phyloP scores from a whole-genome alignment of 495 filamentous ascomycete species.

The Trypethelium eluteriae region DNA sequence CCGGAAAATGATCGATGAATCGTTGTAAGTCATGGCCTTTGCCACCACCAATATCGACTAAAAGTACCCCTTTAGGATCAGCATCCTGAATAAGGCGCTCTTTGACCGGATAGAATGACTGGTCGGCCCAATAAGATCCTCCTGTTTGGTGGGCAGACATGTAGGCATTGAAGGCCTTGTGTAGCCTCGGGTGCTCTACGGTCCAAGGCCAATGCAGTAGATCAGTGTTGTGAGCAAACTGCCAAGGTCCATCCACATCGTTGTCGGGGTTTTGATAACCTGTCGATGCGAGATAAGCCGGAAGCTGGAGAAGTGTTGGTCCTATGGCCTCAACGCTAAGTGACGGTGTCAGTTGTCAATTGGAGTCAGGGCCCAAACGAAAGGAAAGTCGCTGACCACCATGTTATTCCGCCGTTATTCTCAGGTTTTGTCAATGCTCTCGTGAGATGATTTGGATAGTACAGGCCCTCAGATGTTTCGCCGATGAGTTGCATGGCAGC shows the following conservation, averaged over 20 bases:
- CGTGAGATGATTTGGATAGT: too few species aligned
- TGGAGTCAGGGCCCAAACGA: too few species aligned
- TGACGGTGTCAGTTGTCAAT: too few species aligned
- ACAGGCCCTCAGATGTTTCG: too few species aligned
- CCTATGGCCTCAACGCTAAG: not conserved
- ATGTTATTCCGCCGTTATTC: too few species aligned
- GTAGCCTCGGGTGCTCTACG: not conserved
- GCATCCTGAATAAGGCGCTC: not conserved
- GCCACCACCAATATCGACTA: conserved; percentile 51
- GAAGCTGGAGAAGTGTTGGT: not conserved
- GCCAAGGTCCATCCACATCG: not conserved
- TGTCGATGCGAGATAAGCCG: not conserved
- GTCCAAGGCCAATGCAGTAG: not conserved
- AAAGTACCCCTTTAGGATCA: conserved; percentile 26
- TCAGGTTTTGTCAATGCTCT: too few species aligned
- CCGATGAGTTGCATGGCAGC: too few species aligned
- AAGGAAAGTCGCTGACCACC: too few species aligned
- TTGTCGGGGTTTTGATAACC: not conserved
- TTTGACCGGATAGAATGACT: not conserved
- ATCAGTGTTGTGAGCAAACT: not conserved
- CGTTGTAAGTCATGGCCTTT: conserved; percentile 44
- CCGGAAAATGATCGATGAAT: conserved; percentile 33
- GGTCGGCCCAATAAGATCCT: not conserved
- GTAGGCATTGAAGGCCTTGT: not conserved
- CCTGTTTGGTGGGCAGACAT: not conserved